Conservation (phyloP, 164 flowering plant species). For the Pachysandra terminalis region DNA sequence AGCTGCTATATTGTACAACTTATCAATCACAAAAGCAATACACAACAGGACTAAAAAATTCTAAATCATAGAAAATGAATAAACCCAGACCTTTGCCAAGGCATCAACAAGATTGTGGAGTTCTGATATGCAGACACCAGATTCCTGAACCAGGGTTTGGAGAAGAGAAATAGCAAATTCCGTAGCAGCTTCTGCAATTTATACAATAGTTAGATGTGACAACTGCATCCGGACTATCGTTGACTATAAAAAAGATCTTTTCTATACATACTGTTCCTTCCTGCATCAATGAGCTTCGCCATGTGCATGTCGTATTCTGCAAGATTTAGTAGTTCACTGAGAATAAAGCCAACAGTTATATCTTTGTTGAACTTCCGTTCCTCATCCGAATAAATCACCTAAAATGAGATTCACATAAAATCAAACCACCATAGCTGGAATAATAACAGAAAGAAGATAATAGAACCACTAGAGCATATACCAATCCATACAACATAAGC, state of each 20-base stretch:
- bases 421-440: background rate
- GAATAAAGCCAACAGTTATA: conserved; percentile 79
- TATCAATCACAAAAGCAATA: background rate
- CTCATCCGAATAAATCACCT: conserved; percentile 93
- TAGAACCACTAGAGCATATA: too few relatives aligned
- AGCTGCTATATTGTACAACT: conserved; percentile 41
- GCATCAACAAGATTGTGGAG: conserved; percentile 89
- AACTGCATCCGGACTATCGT: background rate
- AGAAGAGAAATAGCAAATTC: conserved; percentile 85
- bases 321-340: conserved; percentile 73
- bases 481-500: too few relatives aligned
- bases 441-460: too few relatives aligned
- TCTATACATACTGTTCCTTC: conserved; percentile 77
- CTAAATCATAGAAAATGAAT: background rate
- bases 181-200: conserved; percentile 79
- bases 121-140: conserved; percentile 62
- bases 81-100: conserved; percentile 62
- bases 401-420: background rate
- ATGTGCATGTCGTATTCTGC: conserved; percentile 90
- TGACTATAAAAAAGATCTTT: background rate
- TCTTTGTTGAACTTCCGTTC: conserved; percentile 87
- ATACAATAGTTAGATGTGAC: conserved; percentile 14
- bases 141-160: conserved; percentile 69
- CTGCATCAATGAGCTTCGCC: conserved; percentile 95
- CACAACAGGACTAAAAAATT: background rate